Base-by-base conservation (phyloP, 2,329 filamentous ascomycete species). In the Metarhizium guizhouense region DNA sequence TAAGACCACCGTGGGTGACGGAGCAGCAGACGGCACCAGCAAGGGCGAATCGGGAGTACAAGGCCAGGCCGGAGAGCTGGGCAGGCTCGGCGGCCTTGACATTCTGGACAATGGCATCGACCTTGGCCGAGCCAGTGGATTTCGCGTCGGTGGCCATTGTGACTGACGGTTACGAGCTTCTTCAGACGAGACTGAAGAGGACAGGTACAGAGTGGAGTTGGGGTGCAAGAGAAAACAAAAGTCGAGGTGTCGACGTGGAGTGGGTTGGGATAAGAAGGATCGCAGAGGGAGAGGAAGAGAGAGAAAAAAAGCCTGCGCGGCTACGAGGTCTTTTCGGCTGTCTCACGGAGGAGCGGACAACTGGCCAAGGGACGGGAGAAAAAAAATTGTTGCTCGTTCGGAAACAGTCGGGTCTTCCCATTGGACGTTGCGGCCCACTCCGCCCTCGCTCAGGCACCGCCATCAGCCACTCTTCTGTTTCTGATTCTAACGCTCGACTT, bases 21-120 rank as follows among this genome's bases (percentile, higher is more conserved):
- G 92, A 94, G 78, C 94, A 99, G 86, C 94, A 96, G 81, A 97
- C 80, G 68, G 94, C 94, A 78, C 94, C 94, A 68, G 94, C 92
- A 69, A 99, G 88, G 77, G 94, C 93, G 80, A 96, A 96, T 77
- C 90, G 85, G 68, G 90, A 89, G 86, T 97, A 97, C 67, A 99
- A 89, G 58, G 74, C 78, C 64, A 91, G 4, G 63, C 77, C 78
- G 61, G 70, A 70, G 60, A 74, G 72, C 72, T 76, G 71, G 61
- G 68, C 60, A 56, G 73, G 71, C 61, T 73, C 70, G 58, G 65
- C 65, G 63, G 69, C 70, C 64, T 71, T 71, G 63, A 70, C 67
- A 61, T 68, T 69, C 68, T 74, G 68, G 66, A 74, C 69, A 64
- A 73, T 67, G 64, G 72, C 71, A 56, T 76, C 71, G 70, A 75